phyloP scores from a whole-genome alignment of 1,284 basidiomycete genomes.

The Anthracocystis setariae region DNA sequence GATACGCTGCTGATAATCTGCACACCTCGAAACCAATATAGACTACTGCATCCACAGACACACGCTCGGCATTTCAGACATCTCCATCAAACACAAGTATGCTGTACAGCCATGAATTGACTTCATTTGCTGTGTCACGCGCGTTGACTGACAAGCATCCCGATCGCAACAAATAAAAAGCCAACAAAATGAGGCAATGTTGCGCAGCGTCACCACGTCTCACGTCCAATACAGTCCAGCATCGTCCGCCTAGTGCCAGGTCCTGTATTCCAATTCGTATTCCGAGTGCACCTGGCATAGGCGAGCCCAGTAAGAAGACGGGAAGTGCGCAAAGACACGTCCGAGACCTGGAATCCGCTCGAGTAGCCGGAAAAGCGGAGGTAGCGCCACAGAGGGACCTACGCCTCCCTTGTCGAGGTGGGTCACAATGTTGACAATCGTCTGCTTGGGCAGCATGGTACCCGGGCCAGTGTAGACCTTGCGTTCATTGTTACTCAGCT shows the following conservation, averaged over 20 bases:
- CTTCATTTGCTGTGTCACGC: no score
- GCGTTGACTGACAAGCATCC: no score
- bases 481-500: constrained; percentile 24
- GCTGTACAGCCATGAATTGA: no score
- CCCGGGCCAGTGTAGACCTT: constrained; percentile 45
- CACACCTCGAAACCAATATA: no score
- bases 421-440: constrained; percentile 38
- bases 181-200: no score
- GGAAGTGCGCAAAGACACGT: constrained; percentile 31
- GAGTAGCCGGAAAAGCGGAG: constrained; percentile 18
- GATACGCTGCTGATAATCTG: no score
- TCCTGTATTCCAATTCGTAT: constrained; percentile 17
- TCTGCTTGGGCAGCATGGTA: constrained; percentile 35
- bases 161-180: no score
- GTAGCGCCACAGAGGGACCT: constrained; percentile 39
- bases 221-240: no score
- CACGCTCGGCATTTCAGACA: no score
- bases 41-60: no score
- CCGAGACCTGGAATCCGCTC: constrained; percentile 23
- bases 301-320: constrained; percentile 43
- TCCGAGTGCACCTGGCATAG: constrained; percentile 39
- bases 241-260: constrained; percentile 15
- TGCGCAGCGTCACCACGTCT: no score
- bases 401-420: constrained; percentile 34
- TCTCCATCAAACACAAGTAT: no score